phyloP scores from a whole-genome alignment of 495 filamentous ascomycete species.

The Annulohypoxylon moriforme region DNA sequence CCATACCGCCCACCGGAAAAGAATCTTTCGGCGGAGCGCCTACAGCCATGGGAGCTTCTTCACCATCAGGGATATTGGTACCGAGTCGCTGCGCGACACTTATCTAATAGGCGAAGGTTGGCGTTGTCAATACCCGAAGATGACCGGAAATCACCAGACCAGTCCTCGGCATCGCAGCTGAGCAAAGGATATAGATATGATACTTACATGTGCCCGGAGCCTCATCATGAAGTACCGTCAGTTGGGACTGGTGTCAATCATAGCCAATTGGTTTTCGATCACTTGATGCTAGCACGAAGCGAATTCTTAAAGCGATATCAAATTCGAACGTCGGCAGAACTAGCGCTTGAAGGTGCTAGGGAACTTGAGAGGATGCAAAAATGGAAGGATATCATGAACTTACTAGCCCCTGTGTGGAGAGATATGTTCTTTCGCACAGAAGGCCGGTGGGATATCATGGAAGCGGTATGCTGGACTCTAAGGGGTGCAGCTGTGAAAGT shows the following conservation, averaged over 20 bases:
- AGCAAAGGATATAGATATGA: constrained; percentile 80
- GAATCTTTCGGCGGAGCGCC: constrained; percentile 69
- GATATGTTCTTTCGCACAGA: constrained; percentile 78
- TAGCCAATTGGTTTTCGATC: constrained; percentile 68
- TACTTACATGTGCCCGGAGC: constrained; percentile 83
- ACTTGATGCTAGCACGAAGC: constrained; percentile 67
- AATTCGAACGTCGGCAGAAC: constrained; percentile 70
- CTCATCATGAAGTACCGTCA: constrained; percentile 75
- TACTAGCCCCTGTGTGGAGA: constrained; percentile 79
- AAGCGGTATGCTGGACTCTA: constrained; percentile 77
- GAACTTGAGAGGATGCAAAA: constrained; percentile 70
- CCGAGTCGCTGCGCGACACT: constrained; percentile 73
- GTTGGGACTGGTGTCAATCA: constrained; percentile 71
- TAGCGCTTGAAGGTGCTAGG: constrained; percentile 75
- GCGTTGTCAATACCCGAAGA: constrained; percentile 78
- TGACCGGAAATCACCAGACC: constrained; percentile 74
- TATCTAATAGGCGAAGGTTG: constrained; percentile 66
- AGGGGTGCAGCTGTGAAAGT: constrained; percentile 75
- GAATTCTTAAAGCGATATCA: constrained; percentile 76
- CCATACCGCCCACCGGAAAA: constrained; percentile 77
- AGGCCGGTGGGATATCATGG: constrained; percentile 82
- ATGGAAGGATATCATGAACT: constrained; percentile 73
- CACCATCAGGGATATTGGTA: constrained; percentile 94
- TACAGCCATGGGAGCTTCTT: constrained; percentile 81
- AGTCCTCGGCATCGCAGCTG: constrained; percentile 73